Conservation (phyloP, 2,329 filamentous ascomycete genomes). For the Hypoxylon sp. region DNA sequence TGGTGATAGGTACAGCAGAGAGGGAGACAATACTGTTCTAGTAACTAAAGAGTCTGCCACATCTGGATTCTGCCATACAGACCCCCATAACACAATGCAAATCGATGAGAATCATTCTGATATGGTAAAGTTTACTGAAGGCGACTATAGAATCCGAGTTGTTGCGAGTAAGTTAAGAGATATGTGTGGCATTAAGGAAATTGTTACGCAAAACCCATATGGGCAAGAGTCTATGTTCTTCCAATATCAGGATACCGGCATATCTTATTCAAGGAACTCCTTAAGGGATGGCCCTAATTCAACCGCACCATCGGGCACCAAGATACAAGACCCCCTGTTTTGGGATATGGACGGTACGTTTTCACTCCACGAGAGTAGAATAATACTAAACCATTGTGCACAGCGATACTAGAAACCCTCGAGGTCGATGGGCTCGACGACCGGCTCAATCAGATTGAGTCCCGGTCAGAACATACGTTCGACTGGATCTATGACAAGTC, state of each 20-base stretch:
- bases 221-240: neutral
- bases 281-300: neutral
- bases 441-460: neutral
- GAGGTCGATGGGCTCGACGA: neutral
- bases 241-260: neutral
- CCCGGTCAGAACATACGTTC: neutral
- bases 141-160: neutral
- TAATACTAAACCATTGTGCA: neutral
- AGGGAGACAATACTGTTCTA: neutral
- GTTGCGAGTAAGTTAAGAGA: slow-evolving; percentile 1
- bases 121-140: slow-evolving; percentile 8
- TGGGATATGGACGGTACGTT: neutral
- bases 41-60: slow-evolving; percentile 7
- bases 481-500: slow-evolving; percentile 13
- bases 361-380: neutral
- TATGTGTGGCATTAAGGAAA: slow-evolving; percentile 1
- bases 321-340: neutral
- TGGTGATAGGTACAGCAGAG: neutral
- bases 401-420: neutral
- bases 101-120: slow-evolving; percentile 15
- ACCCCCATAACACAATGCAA: neutral
- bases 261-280: neutral
- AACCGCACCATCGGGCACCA: neutral
- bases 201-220: neutral
- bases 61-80: slow-evolving; percentile 3